A percentile compares a stretch with the other conserved stretches of the same genome.
phyloP scores from a whole-genome alignment of 1,139 yeast genomes.

The Trichomonascaceae sp. region DNA sequence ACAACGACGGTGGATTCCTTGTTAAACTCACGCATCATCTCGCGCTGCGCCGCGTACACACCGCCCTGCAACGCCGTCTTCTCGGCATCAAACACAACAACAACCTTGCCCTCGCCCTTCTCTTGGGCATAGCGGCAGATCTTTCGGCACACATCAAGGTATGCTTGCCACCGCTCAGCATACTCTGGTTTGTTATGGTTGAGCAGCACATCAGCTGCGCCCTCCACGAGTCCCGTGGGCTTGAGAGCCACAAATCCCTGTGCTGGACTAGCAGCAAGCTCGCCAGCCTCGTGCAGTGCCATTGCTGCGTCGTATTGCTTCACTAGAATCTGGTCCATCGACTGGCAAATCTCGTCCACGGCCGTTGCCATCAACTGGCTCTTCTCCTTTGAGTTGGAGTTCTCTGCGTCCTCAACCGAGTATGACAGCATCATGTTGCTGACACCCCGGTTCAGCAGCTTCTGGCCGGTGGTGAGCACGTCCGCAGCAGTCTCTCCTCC shows the following conservation, averaged over 20 bases:
- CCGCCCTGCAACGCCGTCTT: slow-evolving; percentile 79
- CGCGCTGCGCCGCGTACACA: slow-evolving; percentile 81
- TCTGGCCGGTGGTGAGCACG: slow-evolving; percentile 56
- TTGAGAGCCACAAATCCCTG: slow-evolving; percentile 55
- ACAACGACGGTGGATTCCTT: slow-evolving; percentile 53
- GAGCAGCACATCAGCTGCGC: slow-evolving; percentile 63
- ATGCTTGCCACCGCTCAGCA: slow-evolving; percentile 40
- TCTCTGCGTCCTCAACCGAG: slow-evolving; percentile 85
- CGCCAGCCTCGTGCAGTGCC: slow-evolving; percentile 31
- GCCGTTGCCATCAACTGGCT: slow-evolving; percentile 43
- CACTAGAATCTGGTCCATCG: slow-evolving; percentile 56
- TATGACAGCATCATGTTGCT: slow-evolving; percentile 89
- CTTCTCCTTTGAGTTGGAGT: slow-evolving; percentile 28
- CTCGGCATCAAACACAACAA: slow-evolving; percentile 88
- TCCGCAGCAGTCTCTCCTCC: slow-evolving; percentile 76
- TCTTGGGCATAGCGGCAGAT: slow-evolving; percentile 52
- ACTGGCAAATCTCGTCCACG: slow-evolving; percentile 44
- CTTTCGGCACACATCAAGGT: slow-evolving; percentile 53
- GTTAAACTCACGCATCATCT: slow-evolving; percentile 65
- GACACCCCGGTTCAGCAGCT: slow-evolving; percentile 59
- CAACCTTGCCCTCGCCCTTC: slow-evolving; percentile 69
- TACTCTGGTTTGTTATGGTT: slow-evolving; percentile 45
- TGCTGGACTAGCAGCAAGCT: slow-evolving; percentile 28
- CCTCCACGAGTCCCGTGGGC: slow-evolving; percentile 77
- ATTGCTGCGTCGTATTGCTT: slow-evolving; percentile 51